Evolutionary conservation across 2,329 filamentous ascomycete species (phyloP), one percentile per base, ranked within the genome.

Genomic region (Daldinia sp.): DNA sequence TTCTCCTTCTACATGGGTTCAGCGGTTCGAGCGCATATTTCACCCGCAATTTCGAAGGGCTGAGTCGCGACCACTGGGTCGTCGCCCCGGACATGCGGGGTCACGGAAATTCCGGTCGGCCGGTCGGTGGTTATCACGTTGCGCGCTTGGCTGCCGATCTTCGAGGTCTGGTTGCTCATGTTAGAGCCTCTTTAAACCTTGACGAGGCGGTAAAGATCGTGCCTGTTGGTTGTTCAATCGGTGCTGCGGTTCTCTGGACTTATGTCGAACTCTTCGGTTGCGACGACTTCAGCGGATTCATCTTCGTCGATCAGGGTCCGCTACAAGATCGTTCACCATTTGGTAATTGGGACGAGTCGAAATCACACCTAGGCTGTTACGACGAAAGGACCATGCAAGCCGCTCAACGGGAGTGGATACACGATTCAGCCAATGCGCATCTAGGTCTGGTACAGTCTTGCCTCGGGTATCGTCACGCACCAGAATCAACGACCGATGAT

Each of bases 381-480:
- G 74, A 80, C 49, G 78, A 79, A 70, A 58, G 57, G 17, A 77
- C 71, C n/a, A 73, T 75, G 77, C 66, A 69, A 4, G 73, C 58
- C 0, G 77, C 59, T 66, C 84, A 86, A 82, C 80, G 83, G 0
- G 78, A 81, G 43, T 84, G 82, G 53, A 83, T 79, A 77, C 78
- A 82, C 1, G 71, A 72, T 1, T 77, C 81, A 1, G 73, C 66
- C 10, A 68, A 57, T 9, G 74, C 77, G 23, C 71, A 76, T 17
- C 34, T 57, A 1, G 76, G 68, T 1, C 69, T 80, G 3, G 77
- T 77, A 10, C 49, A 51, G 3, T 73, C 73, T 17, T 79, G 77
- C 41, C 59, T 80, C 6, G 77, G 78, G 10, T 80, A 79, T 61
- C 69, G 76, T 3, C 64, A 69, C 21, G 52, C 55, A 34, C 75